Conservation (phyloP, 371 early-diverging fungal genomes). For the Apophysomyces elegans region DNA sequence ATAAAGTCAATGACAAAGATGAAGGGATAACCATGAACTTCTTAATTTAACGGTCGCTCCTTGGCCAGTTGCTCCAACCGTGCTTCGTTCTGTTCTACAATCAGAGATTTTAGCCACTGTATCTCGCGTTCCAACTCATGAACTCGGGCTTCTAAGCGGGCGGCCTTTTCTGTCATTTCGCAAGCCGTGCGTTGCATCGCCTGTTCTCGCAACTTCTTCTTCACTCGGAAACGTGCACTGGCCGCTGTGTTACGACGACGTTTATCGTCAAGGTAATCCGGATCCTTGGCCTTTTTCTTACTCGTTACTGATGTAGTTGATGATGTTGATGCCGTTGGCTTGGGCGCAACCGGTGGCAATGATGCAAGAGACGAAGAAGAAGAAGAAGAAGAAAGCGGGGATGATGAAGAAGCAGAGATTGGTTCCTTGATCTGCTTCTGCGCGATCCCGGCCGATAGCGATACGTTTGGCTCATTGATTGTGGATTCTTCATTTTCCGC, state of each 20-base stretch:
- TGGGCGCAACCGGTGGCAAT: too few species aligned
- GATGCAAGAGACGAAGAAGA: too few species aligned
- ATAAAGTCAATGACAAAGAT: not conserved
- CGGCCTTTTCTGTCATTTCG: constrained; percentile 81
- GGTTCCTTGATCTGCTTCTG: too few species aligned
- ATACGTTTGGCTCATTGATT: too few species aligned
- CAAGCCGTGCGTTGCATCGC: constrained; percentile 81
- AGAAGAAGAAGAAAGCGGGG: too few species aligned
- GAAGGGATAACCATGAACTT: too few species aligned
- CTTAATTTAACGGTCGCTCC: constrained; percentile 21
- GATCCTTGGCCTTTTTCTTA: constrained; percentile 6
- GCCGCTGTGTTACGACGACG: constrained; percentile 93
- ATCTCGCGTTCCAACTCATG: constrained; percentile 89
- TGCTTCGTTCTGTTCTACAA: constrained; percentile 75
- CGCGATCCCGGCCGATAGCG: too few species aligned
- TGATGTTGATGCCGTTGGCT: not conserved
- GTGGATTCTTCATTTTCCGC: too few species aligned
- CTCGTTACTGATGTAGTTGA: not conserved
- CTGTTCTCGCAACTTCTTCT: constrained; percentile 91
- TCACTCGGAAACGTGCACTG: constrained; percentile 94
- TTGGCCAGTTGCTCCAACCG: constrained; percentile 28
- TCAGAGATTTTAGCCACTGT: constrained; percentile 84
- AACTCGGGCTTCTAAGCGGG: constrained; percentile 70
- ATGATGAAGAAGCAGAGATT: too few species aligned
- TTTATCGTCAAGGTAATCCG: constrained; percentile 75